Evolutionary conservation across 805 yeast species (phyloP).

Genomic region (Wickerhamiella dianesei): DNA sequence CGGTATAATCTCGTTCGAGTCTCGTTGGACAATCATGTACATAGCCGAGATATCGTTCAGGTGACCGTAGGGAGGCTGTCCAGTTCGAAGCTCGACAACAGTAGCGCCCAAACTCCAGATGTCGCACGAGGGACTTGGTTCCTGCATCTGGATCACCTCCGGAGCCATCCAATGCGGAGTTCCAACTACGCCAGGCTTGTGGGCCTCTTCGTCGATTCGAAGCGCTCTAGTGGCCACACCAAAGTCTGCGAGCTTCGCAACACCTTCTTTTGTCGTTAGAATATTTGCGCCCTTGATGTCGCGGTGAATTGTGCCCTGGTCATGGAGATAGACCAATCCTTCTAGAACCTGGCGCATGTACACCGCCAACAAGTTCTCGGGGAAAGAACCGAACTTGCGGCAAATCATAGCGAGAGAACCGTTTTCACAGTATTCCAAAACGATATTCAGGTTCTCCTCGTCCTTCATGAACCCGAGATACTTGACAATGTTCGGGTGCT

Average conservation of each 20-base stretch:
- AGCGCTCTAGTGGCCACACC: slow-evolving; percentile 51
- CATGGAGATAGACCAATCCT: slow-evolving; percentile 53
- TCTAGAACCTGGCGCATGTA: slow-evolving; percentile 42
- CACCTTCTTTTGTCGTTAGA: slow-evolving; percentile 44
- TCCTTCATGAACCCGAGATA: slow-evolving; percentile 55
- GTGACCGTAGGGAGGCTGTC: slow-evolving; percentile 75
- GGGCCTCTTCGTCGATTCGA: slow-evolving; percentile 10
- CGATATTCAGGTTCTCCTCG: slow-evolving; percentile 38
- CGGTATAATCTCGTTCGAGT: slow-evolving; percentile 46
- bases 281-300: slow-evolving; percentile 70
- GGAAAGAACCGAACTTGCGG: slow-evolving; percentile 38
- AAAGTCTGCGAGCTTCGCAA: slow-evolving; percentile 61
- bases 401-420: slow-evolving; percentile 50
- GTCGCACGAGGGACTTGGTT: slow-evolving; percentile 74
- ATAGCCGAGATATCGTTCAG: slow-evolving; percentile 64
- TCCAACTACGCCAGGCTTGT: slow-evolving; percentile 39
- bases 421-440: slow-evolving; percentile 48
- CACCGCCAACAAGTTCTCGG: slow-evolving; percentile 38
- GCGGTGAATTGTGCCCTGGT: slow-evolving; percentile 63
- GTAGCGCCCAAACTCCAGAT: slow-evolving; percentile 87
- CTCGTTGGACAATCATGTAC: slow-evolving; percentile 71
- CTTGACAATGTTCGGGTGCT: slow-evolving; percentile 54
- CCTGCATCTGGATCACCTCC: slow-evolving; percentile 66
- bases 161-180: slow-evolving; percentile 99
- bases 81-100: slow-evolving; percentile 70